Percentiles rank a stretch among this genome's conserved stretches.
phyloP scores from a whole-genome alignment of 2,329 filamentous ascomycete genomes.

The Scopulariopsis brevicaulis region DNA sequence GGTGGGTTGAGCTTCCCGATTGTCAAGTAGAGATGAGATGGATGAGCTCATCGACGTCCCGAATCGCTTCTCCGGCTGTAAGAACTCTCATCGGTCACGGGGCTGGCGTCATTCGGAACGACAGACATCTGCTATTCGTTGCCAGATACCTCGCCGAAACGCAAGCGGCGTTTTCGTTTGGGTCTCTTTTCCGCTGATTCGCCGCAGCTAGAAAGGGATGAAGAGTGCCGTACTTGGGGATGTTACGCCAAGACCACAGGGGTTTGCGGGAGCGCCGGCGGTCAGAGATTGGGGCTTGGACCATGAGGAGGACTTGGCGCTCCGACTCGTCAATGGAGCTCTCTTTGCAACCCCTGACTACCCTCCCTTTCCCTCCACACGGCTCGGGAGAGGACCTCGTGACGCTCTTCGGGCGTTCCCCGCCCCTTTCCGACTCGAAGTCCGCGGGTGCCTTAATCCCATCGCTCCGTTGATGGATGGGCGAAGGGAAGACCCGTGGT shows the following conservation, averaged over 20 bases:
- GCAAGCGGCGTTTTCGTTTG: neutral
- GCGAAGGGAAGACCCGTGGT: neutral
- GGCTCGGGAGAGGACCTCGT: neutral
- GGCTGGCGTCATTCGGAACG: neutral
- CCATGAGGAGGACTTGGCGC: neutral
- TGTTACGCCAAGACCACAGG: neutral
- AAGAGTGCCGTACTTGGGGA: neutral
- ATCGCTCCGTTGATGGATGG: neutral
- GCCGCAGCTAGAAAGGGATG: neutral
- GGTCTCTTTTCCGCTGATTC: neutral
- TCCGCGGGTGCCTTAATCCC: neutral
- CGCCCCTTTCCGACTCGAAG: neutral
- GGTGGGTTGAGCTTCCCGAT: neutral
- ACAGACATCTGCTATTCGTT: neutral
- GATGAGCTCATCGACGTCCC: neutral
- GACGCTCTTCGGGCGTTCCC: neutral
- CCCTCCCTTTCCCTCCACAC: neutral
- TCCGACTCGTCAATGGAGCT: neutral
- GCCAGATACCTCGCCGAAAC: neutral
- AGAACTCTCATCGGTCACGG: neutral
- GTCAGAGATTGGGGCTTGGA: neutral
- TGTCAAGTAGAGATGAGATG: neutral
- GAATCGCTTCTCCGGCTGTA: neutral
- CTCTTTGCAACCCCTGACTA: neutral
- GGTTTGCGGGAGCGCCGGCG: neutral